These are phyloP conservation scores for Fusarium drepaniforme DNA, from an alignment of 2,329 filamentous ascomycete genomes.

Conservation along the genomic window DNA sequence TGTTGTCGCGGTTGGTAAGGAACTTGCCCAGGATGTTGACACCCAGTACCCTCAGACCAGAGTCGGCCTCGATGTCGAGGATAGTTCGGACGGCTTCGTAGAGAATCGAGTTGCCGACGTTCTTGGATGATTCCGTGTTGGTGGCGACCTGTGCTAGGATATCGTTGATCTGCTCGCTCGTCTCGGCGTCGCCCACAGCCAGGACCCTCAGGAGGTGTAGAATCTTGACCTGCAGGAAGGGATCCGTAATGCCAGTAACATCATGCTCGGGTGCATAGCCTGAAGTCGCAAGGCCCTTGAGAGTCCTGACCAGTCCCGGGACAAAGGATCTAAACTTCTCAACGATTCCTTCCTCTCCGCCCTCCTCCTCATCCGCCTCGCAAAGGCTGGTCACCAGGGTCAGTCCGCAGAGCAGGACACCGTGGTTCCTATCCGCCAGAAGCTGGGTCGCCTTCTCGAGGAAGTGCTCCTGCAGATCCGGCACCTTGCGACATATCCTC, in stretches of 20 bases:
- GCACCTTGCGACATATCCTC: conserved; percentile 98
- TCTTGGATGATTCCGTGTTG: conserved; percentile 98
- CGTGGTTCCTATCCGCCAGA: conserved; percentile 93
- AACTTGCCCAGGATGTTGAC: conserved; percentile 99
- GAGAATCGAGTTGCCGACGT: conserved; percentile 97
- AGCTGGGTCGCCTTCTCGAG: conserved; percentile 92
- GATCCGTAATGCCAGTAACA: conserved; percentile 97
- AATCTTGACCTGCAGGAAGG: conserved; percentile 97
- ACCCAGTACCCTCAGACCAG: conserved; percentile 90
- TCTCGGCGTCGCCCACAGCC: conserved; percentile 85
- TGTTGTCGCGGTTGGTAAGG: conserved; percentile 98
- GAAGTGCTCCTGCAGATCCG: conserved; percentile 97
- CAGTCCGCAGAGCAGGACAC: conserved; percentile 91
- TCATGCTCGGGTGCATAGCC: conserved; percentile 98
- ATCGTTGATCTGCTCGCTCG: conserved; percentile 98
- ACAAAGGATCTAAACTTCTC: conserved; percentile 91
- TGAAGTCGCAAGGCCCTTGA: conserved; percentile 93
- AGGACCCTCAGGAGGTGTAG: conserved; percentile 87
- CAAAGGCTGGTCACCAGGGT: conserved; percentile 93
- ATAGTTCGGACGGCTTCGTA: conserved; percentile 98
- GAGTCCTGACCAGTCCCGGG: conserved; percentile 86
- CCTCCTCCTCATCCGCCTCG: conserved; percentile 93
- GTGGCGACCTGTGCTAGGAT: conserved; percentile 97
- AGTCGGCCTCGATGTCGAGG: conserved; percentile 97
- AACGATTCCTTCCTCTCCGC: conserved; percentile 88